Base-by-base conservation (phyloP, 2,329 filamentous ascomycete genomes). In the Coniochaeta prunicola region DNA sequence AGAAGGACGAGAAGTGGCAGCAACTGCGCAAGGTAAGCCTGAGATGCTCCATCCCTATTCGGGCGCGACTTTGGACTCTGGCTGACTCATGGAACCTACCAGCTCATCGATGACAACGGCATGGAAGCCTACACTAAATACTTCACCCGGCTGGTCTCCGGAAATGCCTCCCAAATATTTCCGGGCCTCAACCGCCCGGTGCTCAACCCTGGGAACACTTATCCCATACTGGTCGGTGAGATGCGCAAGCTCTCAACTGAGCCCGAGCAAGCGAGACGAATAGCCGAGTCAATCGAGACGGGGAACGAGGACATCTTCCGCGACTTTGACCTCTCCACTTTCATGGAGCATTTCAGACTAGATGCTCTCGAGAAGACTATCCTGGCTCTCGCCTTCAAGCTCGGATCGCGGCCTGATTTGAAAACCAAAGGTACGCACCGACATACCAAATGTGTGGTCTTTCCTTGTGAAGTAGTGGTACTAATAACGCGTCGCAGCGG, bases 71-170 rank as follows among this genome's bases (percentile, higher is more conserved):
- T 4, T 4, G 19, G 48, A 24, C 30, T 17, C 6, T 53, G 7
- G 30, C 64, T 68, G 48, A 68, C 58, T 21, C 60, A 33, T 38
- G 30, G 42, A 19, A 28, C 4, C 36, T 62, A n/a, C n/a, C 64
- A 96, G 90, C 87, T 97, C 73, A 89, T 97, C 78, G 88, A 96
- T 85, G 92, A 93, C 69, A 88, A 96, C 92, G 92, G 92, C 71
- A 99, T 99, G 93, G 96, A 99, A 82, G 92, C 97, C 71, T 97
- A 92, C 74, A 87, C 91, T 61, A 96, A 92, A 80, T 97, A 94
- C 75, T 96, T 99, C 76, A 88, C 91, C 74, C 91, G 93, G 75
- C 82, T 97, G 72, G 85, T 99, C 70, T 89, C 89, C 75, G 88
- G 88, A 76, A 97, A 97, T 85, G 91, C 92, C 68, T 80, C 88